These are phyloP conservation scores for Bolboschoenus planiculmis DNA, from an alignment of 176 grass and related monocot genomes.

Conservation along the genomic window DNA sequence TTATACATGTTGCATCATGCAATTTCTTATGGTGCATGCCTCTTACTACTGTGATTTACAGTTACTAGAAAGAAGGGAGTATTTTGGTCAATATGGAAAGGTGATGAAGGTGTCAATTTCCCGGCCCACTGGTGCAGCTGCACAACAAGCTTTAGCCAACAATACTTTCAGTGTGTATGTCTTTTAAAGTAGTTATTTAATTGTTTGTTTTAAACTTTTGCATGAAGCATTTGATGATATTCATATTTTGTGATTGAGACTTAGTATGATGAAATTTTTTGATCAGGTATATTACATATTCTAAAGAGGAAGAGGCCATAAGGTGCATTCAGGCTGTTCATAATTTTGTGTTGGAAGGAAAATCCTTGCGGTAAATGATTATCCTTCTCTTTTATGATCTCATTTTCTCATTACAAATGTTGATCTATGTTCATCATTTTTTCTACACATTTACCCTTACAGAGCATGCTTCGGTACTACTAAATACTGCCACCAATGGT, in stretches of 20 bases:
- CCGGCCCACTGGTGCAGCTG: constrained; percentile 44
- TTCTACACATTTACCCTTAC: constrained; percentile 21
- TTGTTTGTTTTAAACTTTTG: background rate
- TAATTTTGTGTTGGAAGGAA: constrained; percentile 95
- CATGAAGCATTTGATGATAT: background rate
- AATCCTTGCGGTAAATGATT: constrained; percentile 66
- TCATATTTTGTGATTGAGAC: background rate
- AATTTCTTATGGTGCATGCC: background rate
- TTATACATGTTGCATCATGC: background rate
- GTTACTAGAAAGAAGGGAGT: constrained; percentile 90
- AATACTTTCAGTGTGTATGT: constrained; percentile 85
- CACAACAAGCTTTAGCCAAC: constrained; percentile 68
- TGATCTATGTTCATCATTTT: constrained; percentile 8
- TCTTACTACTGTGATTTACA: constrained; percentile 12
- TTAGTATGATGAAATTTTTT: background rate
- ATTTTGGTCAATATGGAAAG: constrained; percentile 98
- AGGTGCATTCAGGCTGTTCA: constrained; percentile 96
- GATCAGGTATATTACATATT: constrained; percentile 94
- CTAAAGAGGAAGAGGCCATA: constrained; percentile 92
- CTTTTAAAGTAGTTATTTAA: background rate
- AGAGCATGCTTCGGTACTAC: constrained; percentile 99
- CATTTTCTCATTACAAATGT: background rate
- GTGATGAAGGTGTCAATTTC: constrained; percentile 97
- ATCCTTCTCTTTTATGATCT: constrained; percentile 16
- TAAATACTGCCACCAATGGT: constrained; percentile 97